phyloP scores from a whole-genome alignment of 495 filamentous ascomycete species.

The Penicillium nucicola region DNA sequence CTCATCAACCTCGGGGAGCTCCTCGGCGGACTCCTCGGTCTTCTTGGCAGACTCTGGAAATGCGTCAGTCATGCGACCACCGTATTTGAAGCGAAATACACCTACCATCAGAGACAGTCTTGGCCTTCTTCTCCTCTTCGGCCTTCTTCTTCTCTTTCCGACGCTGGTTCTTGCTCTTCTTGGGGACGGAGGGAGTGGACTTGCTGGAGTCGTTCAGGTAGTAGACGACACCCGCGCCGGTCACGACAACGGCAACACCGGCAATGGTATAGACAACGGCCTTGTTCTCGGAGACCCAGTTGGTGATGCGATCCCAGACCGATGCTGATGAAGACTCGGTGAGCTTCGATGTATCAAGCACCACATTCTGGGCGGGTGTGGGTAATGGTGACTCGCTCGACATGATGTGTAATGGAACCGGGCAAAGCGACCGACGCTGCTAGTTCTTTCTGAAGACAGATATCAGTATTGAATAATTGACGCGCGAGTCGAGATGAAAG shows the following conservation, averaged over 20 bases:
- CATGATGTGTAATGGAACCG: slow-evolving; percentile 34
- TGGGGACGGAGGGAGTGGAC: slow-evolving; percentile 28
- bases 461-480: slow-evolving; percentile 1
- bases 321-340: slow-evolving; percentile 58
- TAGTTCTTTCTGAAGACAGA: slow-evolving; percentile 11
- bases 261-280: slow-evolving; percentile 92
- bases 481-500: not conserved
- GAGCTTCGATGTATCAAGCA: slow-evolving; percentile 49
- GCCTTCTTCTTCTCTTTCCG: slow-evolving; percentile 63
- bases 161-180: slow-evolving; percentile 63
- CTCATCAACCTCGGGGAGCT: slow-evolving; percentile 85
- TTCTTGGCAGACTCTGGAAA: slow-evolving; percentile 42
- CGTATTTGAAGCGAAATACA: slow-evolving; percentile 4
- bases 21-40: slow-evolving; percentile 66
- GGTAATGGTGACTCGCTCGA: slow-evolving; percentile 40
- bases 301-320: slow-evolving; percentile 82
- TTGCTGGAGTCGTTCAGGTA: slow-evolving; percentile 61
- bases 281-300: slow-evolving; percentile 94
- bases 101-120: slow-evolving; percentile 45
- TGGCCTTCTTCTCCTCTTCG: slow-evolving; percentile 63
- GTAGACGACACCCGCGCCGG: slow-evolving; percentile 85
- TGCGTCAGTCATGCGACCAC: slow-evolving; percentile 23
- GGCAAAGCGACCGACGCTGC: slow-evolving; percentile 21
- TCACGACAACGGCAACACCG: slow-evolving; percentile 87
- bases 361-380: slow-evolving; percentile 39